Evolutionary conservation across 2,329 filamentous ascomycete species (phyloP).

Genomic region (Gnomoniopsis sp.): DNA sequence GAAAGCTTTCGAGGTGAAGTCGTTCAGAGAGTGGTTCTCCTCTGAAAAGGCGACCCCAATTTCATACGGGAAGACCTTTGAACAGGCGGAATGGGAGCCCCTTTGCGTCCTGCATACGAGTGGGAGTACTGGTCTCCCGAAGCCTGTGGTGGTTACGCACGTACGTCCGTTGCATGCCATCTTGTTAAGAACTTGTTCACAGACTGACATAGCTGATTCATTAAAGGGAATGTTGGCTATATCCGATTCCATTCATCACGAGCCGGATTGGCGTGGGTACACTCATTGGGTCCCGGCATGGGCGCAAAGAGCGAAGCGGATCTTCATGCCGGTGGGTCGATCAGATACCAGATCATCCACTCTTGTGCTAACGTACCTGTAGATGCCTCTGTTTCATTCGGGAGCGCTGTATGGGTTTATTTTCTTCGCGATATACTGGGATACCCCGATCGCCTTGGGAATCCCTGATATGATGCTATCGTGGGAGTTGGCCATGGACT

Average conservation of each 20-base stretch:
- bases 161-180: no score
- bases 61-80: not conserved
- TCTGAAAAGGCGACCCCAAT: not conserved
- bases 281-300: no score
- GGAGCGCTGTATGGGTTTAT: not conserved
- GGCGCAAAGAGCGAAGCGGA: no score
- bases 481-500: not conserved
- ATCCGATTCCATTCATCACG: not conserved
- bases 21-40: not conserved
- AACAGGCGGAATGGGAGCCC: not conserved
- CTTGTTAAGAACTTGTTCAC: no score
- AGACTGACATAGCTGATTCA: no score
- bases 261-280: not conserved
- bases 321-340: no score
- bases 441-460: not conserved
- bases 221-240: not conserved
- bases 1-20: not conserved
- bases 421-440: not conserved
- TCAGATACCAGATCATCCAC: no score
- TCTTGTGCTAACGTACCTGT: no score
- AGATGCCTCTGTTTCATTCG: not conserved
- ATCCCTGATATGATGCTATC: not conserved
- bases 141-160: not conserved
- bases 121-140: not conserved
- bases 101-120: not conserved